Conservation (phyloP, 495 filamentous ascomycete genomes). For the Aspergillus baeticus region DNA sequence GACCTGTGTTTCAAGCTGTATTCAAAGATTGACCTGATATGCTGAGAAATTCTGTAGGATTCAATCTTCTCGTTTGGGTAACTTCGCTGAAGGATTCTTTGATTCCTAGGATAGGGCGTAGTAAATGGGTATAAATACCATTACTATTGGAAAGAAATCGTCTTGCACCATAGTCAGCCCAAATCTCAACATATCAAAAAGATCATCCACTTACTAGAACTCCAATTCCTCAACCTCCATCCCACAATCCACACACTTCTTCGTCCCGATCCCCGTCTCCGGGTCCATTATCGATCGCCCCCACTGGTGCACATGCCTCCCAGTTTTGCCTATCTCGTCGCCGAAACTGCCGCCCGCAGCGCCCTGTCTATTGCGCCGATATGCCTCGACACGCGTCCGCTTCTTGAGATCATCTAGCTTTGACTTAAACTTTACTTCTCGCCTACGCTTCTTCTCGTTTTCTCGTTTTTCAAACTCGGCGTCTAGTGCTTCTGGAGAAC, state of each 20-base stretch:
- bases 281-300: slow-evolving; percentile 74
- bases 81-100: no score
- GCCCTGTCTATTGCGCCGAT: slow-evolving; percentile 61
- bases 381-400: slow-evolving; percentile 88
- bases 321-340: slow-evolving; percentile 62
- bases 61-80: no score
- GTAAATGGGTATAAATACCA: no score
- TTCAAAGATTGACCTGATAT: no score
- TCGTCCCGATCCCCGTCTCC: slow-evolving; percentile 73
- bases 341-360: slow-evolving; percentile 68
- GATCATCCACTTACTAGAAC: slow-evolving; percentile 47
- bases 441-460: slow-evolving; percentile 77
- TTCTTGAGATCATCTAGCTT: slow-evolving; percentile 90
- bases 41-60: no score
- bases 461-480: slow-evolving; percentile 84
- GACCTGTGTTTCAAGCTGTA: no score
- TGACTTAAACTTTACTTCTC: slow-evolving; percentile 87
- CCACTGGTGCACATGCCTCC: slow-evolving; percentile 92
- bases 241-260: slow-evolving; percentile 84
- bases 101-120: no score
- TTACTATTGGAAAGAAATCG: no score
- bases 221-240: slow-evolving; percentile 98
- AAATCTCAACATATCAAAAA: no score
- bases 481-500: slow-evolving; percentile 77
- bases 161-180: no score